phyloP scores from a whole-genome alignment of 2,329 filamentous ascomycete genomes.

The Grosmannia serpens region DNA sequence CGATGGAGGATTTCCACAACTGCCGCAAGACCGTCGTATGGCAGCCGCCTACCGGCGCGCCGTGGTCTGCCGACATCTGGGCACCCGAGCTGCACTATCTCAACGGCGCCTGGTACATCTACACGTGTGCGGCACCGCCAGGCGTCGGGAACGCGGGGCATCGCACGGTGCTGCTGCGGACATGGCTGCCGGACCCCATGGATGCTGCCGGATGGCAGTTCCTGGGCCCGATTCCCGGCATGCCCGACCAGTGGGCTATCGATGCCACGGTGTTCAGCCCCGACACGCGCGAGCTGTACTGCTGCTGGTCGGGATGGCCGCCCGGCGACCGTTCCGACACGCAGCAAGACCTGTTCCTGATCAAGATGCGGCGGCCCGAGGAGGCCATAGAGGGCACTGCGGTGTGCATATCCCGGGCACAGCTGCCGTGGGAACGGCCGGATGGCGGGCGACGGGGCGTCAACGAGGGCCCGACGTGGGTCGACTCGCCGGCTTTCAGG shows the following conservation, averaged over 20 bases:
- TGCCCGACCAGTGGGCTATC: conserved; percentile 14
- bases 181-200: neutral
- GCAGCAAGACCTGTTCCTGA: conserved; percentile 13
- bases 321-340: conserved; percentile 10
- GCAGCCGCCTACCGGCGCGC: conserved; percentile 28
- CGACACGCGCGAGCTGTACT: conserved; percentile 8
- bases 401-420: conserved; percentile 10
- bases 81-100: conserved; percentile 43
- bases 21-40: conserved; percentile 17
- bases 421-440: conserved; percentile 12
- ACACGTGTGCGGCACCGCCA: conserved; percentile 16
- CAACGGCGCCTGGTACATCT: conserved; percentile 41
- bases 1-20: conserved; percentile 19
- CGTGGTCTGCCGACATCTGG: conserved; percentile 36
- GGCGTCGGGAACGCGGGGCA: conserved; percentile 6
- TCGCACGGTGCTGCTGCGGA: conserved; percentile 3
- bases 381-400: conserved; percentile 8
- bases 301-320: conserved; percentile 15
- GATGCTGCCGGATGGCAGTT: conserved; percentile 10
- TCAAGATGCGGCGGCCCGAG: conserved; percentile 12
- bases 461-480: conserved; percentile 14
- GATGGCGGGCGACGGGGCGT: conserved; percentile 12
- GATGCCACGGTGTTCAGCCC: conserved; percentile 11
- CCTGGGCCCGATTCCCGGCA: conserved; percentile 11
- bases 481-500: conserved; percentile 9